phyloP scores from a whole-genome alignment of 116 monocot genomes.

The Iris pallida region DNA sequence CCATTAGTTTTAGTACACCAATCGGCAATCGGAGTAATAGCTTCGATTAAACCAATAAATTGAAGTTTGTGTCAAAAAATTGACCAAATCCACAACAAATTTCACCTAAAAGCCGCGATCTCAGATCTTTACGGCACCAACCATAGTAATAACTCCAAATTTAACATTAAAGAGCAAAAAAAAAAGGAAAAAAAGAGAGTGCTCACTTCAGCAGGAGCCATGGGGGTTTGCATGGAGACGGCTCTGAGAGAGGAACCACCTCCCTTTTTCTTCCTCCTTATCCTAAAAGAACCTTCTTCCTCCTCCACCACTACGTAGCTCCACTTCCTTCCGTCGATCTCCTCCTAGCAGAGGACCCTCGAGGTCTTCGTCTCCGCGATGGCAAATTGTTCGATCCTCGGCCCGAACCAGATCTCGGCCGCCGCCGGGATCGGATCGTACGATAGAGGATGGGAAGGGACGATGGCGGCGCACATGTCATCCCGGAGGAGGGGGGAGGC shows the following conservation, averaged over 20 bases:
- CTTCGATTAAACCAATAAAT: neutral
- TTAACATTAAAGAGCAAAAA: neutral
- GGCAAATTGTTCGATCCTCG: constrained; percentile 15
- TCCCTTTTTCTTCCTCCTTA: constrained; percentile 17
- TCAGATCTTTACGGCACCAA: neutral
- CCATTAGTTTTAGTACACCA: too few relatives aligned
- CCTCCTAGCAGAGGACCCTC: constrained; percentile 76
- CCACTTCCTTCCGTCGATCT: constrained; percentile 86
- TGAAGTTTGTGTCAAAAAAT: neutral
- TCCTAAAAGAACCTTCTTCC: constrained; percentile 16
- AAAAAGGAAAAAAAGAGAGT: neutral
- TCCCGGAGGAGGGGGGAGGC: constrained; percentile 42
- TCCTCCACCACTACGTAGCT: constrained; percentile 64
- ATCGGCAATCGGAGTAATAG: neutral
- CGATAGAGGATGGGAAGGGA: constrained; percentile 14
- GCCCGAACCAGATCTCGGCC: constrained; percentile 40
- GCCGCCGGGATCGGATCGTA: constrained; percentile 7
- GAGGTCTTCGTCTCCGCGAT: constrained; percentile 1
- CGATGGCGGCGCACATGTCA: constrained; percentile 42
- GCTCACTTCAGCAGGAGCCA: constrained; percentile 67
- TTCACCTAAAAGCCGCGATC: neutral
- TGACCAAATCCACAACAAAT: too few relatives aligned
- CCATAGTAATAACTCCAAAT: neutral
- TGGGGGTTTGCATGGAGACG: constrained; percentile 58
- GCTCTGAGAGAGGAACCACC: constrained; percentile 38